Base-by-base conservation (phyloP, 495 filamentous ascomycete genomes). In the Rhypophila decipiens region DNA sequence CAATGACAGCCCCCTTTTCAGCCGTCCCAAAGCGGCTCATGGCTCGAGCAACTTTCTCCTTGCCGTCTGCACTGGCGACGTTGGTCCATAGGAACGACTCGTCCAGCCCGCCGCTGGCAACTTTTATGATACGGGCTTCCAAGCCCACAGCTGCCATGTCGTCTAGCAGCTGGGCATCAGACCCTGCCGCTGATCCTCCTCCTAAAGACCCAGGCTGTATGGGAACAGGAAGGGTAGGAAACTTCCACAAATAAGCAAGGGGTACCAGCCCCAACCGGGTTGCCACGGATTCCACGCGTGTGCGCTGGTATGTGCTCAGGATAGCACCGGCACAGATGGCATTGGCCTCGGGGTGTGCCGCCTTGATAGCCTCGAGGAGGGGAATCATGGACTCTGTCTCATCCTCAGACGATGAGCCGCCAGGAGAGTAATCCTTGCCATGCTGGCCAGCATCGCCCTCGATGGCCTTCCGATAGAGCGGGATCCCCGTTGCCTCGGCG, bases 291-390 rank as follows among this genome's bases (percentile, higher is more conserved):
- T 99, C 93, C 20, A 97, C 83, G 10, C 93, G 74, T 0, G 91
- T 97, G 42, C 93, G 85, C 67, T 99, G 93, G 64, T 99, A 99
- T 1, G 88, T 93, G 1, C 85, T 90, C 19, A 97, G 73, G 51
- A 99, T 96, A 2, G 93, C 93, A 40, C 93, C 93, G 0, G 90
- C 86, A 42, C 82, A 88, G 51, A 98, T 69, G 23, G 90, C 93
- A 55, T 90, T 90, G 17, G 83, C 84, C 18, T 79, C 72, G 1
- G 93, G 91, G 56, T 95, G 82, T 1, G 65, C 72, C 2, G 54
- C 41, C 57, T 77, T 75, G 42, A 95, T 72, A 42, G 71, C 73
- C 3, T 46, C 58, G 4, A 98, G 75, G 7, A 98, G 77, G 2
- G 82, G 82, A 11, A 90, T 56, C 40, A 98, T 73, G 21, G 82